phyloP scores from a whole-genome alignment of 2,329 filamentous ascomycete species.

The Aspergillus quadricinctus region DNA sequence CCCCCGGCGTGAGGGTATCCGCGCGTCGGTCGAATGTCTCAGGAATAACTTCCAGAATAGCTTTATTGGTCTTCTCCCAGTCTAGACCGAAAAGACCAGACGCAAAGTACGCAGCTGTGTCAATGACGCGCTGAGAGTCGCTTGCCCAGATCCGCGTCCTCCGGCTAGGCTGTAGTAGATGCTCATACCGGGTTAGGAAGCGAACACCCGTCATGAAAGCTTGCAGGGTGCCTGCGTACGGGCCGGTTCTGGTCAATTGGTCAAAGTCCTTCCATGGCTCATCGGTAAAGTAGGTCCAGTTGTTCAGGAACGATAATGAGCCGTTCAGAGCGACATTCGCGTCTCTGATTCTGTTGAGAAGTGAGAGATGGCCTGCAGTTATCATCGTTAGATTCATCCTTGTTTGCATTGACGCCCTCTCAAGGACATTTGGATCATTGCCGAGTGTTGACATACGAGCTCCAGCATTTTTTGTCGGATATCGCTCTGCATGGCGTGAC shows the following conservation, averaged over 20 bases:
- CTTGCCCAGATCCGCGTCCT: slow-evolving; percentile 52
- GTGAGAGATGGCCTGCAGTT: slow-evolving; percentile 42
- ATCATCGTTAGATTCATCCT: slow-evolving; percentile 2
- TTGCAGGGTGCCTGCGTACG: slow-evolving; percentile 52
- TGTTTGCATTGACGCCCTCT: neutral
- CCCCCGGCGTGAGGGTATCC: slow-evolving; percentile 55
- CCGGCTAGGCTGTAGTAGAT: slow-evolving; percentile 38
- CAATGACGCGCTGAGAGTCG: slow-evolving; percentile 50
- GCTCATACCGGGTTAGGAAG: slow-evolving; percentile 50
- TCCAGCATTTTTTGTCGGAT: slow-evolving; percentile 50
- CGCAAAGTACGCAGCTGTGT: slow-evolving; percentile 54
- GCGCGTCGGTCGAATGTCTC: slow-evolving; percentile 48
- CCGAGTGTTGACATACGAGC: slow-evolving; percentile 39
- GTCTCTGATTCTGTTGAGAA: slow-evolving; percentile 46
- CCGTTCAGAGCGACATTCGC: slow-evolving; percentile 42
- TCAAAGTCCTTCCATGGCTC: slow-evolving; percentile 45
- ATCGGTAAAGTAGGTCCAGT: slow-evolving; percentile 53
- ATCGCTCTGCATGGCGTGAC: slow-evolving; percentile 55
- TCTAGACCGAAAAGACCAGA: slow-evolving; percentile 53
- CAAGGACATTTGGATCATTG: neutral
- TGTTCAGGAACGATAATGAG: slow-evolving; percentile 51
- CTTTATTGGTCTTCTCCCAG: slow-evolving; percentile 34
- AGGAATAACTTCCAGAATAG: slow-evolving; percentile 50
- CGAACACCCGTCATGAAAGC: slow-evolving; percentile 53
- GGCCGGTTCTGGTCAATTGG: slow-evolving; percentile 52